Percentiles rank a stretch among this genome's conserved stretches.
Conservation (phyloP, 176 grass and related monocot species). For the Aegilops longissima region DNA sequence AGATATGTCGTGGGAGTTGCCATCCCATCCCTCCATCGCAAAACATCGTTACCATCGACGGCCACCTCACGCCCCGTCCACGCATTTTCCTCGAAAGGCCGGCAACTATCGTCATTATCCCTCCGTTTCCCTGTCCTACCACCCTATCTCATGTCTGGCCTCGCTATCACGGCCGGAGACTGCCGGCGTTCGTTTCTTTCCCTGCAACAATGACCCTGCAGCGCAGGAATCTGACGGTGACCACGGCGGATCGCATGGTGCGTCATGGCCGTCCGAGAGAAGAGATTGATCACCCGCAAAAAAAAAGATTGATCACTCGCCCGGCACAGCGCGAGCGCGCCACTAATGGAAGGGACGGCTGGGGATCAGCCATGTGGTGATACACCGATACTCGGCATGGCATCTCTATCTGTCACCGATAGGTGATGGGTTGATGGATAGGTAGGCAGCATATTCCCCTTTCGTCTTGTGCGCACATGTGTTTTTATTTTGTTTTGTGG, state of each 20-base stretch:
- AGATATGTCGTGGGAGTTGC: not conserved
- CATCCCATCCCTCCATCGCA: too few relatives aligned
- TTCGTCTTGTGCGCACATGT: not conserved
- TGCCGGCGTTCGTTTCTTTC: not conserved
- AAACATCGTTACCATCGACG: not conserved
- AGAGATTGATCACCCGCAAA: not conserved
- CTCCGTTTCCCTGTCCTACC: too few relatives aligned
- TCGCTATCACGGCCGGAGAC: not conserved
- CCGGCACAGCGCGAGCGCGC: not conserved
- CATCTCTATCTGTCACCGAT: not conserved
- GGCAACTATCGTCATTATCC: too few relatives aligned
- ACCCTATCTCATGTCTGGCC: not conserved
- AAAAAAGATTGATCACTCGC: not conserved
- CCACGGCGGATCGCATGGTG: not conserved
- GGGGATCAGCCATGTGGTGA: not conserved
- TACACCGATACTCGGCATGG: not conserved
- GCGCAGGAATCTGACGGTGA: not conserved
- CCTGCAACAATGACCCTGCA: not conserved
- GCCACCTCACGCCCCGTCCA: not conserved
- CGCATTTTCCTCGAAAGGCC: too few relatives aligned
- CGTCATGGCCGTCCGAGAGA: not conserved
- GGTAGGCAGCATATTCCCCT: not conserved
- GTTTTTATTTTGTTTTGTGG: not conserved
- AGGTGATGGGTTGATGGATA: not conserved
- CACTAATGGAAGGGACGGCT: not conserved